Evolutionary conservation across 2,329 filamentous ascomycete genomes (phyloP), one percentile per base, ranked within the genome.

Genomic region (Penicillium concentricum): DNA sequence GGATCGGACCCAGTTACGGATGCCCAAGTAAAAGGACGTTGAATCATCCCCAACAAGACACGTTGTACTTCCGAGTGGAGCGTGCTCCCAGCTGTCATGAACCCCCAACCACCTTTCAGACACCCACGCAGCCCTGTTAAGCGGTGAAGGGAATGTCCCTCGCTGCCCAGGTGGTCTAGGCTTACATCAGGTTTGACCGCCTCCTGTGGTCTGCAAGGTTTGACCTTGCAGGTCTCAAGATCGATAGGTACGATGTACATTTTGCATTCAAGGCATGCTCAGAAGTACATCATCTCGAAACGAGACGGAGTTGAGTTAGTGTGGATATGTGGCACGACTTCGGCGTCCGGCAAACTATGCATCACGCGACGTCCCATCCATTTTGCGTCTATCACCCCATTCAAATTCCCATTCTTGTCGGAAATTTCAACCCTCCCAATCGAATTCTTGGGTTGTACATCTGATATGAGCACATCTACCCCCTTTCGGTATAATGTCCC

Each of bases 161-260:
- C 59, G 58, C 57, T 56, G 32, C n/a, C 32, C 34, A 49, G 48
- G n/a, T 39, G 46, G 41, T 47, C 54, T 47, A 57, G 61, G 42
- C 53, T 58, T 62, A 56, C 57, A 49, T 56, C 46, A 51, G 54
- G 45, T 53, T 62, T 69, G 67, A 71, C 68, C 68, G 68, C 67
- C 58, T 63, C 61, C 65, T 67, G 62, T 57, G 60, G 56, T 16
- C 58, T 58, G 60, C 58, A 69, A 69, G 65, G 66, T 64, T 59
- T 54, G 54, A 61, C 66, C 67, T 67, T 69, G 66, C 64, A 68
- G 63, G 37, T 32, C 35, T 47, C 10, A n/a, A 41, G 26, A 52
- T 53, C 5, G 55, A 51, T 56, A 49, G 51, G 59, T 57, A 55
- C 48, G 16, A 32, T 46, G 10, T 24, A 45, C 15, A 10, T 41